Evolutionary conservation across 345 rosid genomes (phyloP), one percentile per base, ranked within the genome.

Genomic region (Chamaenerion angustifolium): DNA sequence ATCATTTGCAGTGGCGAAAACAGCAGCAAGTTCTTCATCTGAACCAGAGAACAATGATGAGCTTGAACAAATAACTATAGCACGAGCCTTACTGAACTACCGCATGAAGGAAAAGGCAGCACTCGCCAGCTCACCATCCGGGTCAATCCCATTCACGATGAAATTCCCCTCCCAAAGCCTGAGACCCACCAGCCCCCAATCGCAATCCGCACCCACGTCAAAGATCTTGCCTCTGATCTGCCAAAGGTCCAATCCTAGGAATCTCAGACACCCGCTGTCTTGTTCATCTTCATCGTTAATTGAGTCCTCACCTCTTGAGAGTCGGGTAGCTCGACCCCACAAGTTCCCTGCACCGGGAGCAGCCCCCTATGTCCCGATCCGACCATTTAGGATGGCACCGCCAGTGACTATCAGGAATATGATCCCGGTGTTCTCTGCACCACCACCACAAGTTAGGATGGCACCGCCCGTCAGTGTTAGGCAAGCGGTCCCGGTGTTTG

Each of bases 211-310:
- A 37, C 66, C 88, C 15, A 64, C 94, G 11, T 92, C 96, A 6
- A 92, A 70, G 71, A 92, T 92, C 71, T 87, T 92, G 42, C 98
- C 94, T n/a, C 71, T 92, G 42, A 78, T 92, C 49, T 86, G 83
- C 64, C 71, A 80, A 0, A 92, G 72, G 66, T 50, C 79, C 55
- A 61, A 75, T 58, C 57, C 71, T 54, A 71, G 94, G 65, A 79
- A 53, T 31, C 37, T 31, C 68, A 78, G 96, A 69, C 57, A 67
- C 47, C 40, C 62, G 48, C 56, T 62, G 25, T 37, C 60, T 13
- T 60, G 76, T 48, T 52, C 53, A 1, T 16, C 48, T n/a, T 17
- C 50, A 11, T 54, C 54, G 25, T 21, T 4, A 21, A 21, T 4
- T 11, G 74, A 60, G 16, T 51, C 56, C 37, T 31, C 60, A 40